Percentiles rank a stretch among this genome's conserved stretches.
Evolutionary conservation across 495 filamentous ascomycete species (phyloP).

Genomic region (Aspergillus asperescens): DNA sequence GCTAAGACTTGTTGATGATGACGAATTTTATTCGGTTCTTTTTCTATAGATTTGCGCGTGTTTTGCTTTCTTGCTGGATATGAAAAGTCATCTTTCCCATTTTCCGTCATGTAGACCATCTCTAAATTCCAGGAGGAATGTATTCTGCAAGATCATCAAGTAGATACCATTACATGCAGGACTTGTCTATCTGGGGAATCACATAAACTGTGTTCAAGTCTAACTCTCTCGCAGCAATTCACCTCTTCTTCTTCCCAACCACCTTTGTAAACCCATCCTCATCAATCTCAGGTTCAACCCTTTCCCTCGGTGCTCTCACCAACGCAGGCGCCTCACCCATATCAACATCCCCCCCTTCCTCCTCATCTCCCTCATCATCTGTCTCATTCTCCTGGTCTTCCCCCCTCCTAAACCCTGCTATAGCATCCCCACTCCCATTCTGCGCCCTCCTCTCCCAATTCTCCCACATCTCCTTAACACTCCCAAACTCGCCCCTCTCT

Average conservation of each 20-base stretch:
- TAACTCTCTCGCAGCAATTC: constrained; percentile 9
- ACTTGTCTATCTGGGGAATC: constrained; percentile 7
- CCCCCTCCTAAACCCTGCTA: constrained; percentile 50
- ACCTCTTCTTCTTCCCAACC: constrained; percentile 61
- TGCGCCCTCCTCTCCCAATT: constrained; percentile 55
- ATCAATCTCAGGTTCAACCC: constrained; percentile 70
- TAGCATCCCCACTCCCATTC: constrained; percentile 46
- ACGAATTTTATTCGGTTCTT: constrained; percentile 30
- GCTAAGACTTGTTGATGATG: constrained; percentile 33
- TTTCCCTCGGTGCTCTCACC: constrained; percentile 56
- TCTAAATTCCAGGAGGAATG: not conserved
- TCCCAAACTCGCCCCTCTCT: constrained; percentile 56
- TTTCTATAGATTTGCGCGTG: constrained; percentile 21
- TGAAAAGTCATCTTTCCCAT: constrained; percentile 16
- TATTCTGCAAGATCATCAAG: constrained; percentile 1
- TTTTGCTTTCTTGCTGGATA: constrained; percentile 19
- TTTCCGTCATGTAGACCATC: not conserved
- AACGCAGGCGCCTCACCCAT: constrained; percentile 69
- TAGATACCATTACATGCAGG: constrained; percentile 5
- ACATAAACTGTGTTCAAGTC: not conserved
- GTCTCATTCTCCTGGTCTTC: constrained; percentile 51
- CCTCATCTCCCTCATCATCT: constrained; percentile 54
- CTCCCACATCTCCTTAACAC: constrained; percentile 62
- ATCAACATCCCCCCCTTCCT: constrained; percentile 55
- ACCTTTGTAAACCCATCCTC: constrained; percentile 95